Evolutionary conservation across 2,329 filamentous ascomycete genomes (phyloP), one percentile per base, ranked within the genome.

Genomic region (Sarocladium strictum): DNA sequence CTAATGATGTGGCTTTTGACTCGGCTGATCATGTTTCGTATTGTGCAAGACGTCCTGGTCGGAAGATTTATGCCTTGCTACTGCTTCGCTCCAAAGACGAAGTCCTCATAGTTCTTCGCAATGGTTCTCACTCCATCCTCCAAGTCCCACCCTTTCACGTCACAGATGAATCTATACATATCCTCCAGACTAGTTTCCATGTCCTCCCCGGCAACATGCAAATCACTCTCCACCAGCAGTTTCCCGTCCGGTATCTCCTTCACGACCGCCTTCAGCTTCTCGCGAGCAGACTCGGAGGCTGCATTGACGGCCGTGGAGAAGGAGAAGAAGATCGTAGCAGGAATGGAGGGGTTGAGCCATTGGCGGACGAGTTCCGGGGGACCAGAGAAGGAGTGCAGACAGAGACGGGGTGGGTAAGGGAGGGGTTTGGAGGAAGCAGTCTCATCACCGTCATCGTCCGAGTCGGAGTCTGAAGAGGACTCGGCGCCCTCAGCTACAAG

Each of bases 371-470:
- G 79, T 55, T 94, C 85, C 11, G 83, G 76, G 5, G 86, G 80
- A 0, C 90, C 93, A 49, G 89, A 95, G 69, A 91, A 99, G 0
- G 92, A 97, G 69, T 99, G 94, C 56, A 99, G 81, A 65, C 94
- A 99, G 65, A 97, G 86, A 9, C 92, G 77, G 1, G 92, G 91
- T 3, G 94, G 92, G 61, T 87, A 97, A 0, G 88, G 86, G 57
- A 79, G 84, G 1, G 17, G 35, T 14, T 33, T n/a, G 29, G 50
- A 41, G 10, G n/a, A 14, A 7, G 45, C 24, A n/a, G n/a, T n/a
- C n/a, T 24, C 32, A 19, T 24, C 17, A 61, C 72, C 63, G 2
- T 74, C 69, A 1, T 67, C 64, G 19, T 70, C 68, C 29, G 71
- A 68, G 21, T 72, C 69, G 2, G 68, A 65, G 23, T 65, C 69